Evolutionary conservation across 1,284 basidiomycete genomes (phyloP).

Genomic region (Exobasidium rhododendri): DNA sequence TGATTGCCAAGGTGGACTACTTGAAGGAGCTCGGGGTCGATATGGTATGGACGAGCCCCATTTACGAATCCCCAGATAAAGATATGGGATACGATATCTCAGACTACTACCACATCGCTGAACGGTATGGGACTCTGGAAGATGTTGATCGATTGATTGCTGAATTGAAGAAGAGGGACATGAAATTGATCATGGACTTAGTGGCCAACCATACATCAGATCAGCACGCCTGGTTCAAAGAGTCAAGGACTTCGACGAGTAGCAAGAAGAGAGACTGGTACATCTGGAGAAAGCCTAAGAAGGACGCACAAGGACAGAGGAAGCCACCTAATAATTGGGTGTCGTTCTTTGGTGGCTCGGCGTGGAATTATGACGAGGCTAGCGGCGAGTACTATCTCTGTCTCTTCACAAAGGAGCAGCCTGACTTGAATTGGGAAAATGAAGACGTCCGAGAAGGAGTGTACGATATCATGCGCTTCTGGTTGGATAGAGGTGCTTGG

Average conservation of each 20-base stretch:
- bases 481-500: slow-evolving; percentile 70
- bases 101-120: slow-evolving; percentile 71
- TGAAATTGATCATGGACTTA: slow-evolving; percentile 76
- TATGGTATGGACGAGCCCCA: slow-evolving; percentile 71
- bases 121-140: slow-evolving; percentile 67
- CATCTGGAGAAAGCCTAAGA: slow-evolving; percentile 68
- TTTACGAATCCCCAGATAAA: slow-evolving; percentile 59
- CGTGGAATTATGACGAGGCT: slow-evolving; percentile 69
- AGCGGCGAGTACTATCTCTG: slow-evolving; percentile 74
- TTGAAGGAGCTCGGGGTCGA: slow-evolving; percentile 69
- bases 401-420: slow-evolving; percentile 63
- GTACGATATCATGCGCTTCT: slow-evolving; percentile 67
- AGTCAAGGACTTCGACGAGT: slow-evolving; percentile 64
- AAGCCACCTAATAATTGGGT: slow-evolving; percentile 68
- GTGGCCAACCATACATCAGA: slow-evolving; percentile 76
- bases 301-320: slow-evolving; percentile 57
- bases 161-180: slow-evolving; percentile 64
- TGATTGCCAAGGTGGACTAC: slow-evolving; percentile 67
- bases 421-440: slow-evolving; percentile 76
- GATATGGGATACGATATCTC: slow-evolving; percentile 49
- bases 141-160: slow-evolving; percentile 68
- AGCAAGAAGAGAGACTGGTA: slow-evolving; percentile 70
- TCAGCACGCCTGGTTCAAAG: slow-evolving; percentile 65
- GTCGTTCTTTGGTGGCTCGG: slow-evolving; percentile 53
- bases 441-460: slow-evolving; percentile 61